Evolutionary conservation across 768 basidiomycete species (phyloP).

Genomic region (Lactarius evosmus): DNA sequence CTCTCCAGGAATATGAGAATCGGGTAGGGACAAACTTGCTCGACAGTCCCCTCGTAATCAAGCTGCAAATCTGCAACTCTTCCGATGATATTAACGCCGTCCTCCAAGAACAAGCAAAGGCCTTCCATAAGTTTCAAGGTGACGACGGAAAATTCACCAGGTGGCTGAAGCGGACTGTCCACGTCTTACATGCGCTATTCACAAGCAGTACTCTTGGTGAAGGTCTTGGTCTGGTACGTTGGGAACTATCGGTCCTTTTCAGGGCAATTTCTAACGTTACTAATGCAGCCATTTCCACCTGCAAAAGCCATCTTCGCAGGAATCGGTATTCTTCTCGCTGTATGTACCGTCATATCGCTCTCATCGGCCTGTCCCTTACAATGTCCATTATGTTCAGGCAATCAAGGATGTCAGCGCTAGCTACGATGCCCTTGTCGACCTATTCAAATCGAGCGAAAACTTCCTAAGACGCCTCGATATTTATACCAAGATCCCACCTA

Average conservation of each 20-base stretch:
- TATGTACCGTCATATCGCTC: not conserved
- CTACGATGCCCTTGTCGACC: not conserved
- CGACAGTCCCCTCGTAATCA: not conserved
- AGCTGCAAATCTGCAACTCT: not conserved
- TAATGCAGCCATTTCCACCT: not conserved
- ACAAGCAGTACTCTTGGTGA: not conserved
- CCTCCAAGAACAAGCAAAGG: not conserved
- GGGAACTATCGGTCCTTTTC: not conserved
- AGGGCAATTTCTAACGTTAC: not conserved
- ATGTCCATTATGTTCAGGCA: not conserved
- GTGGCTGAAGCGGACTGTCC: not conserved
- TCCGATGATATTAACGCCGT: not conserved
- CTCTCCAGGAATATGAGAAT: not conserved
- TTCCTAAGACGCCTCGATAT: too few species aligned
- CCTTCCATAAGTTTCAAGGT: not conserved
- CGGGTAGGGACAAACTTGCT: not conserved
- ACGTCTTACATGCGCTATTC: not conserved
- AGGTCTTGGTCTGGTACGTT: not conserved
- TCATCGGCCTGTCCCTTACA: not conserved
- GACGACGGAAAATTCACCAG: not conserved
- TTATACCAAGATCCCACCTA: too few species aligned
- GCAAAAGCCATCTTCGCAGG: not conserved
- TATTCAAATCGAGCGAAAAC: not conserved
- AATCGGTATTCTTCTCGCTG: not conserved
- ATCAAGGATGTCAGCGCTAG: not conserved